A percentile compares a stretch with the other conserved stretches of the same genome.
These are phyloP conservation scores for Corynespora cassiicola DNA, from an alignment of 2,329 filamentous ascomycete genomes.

Conservation along the genomic window DNA sequence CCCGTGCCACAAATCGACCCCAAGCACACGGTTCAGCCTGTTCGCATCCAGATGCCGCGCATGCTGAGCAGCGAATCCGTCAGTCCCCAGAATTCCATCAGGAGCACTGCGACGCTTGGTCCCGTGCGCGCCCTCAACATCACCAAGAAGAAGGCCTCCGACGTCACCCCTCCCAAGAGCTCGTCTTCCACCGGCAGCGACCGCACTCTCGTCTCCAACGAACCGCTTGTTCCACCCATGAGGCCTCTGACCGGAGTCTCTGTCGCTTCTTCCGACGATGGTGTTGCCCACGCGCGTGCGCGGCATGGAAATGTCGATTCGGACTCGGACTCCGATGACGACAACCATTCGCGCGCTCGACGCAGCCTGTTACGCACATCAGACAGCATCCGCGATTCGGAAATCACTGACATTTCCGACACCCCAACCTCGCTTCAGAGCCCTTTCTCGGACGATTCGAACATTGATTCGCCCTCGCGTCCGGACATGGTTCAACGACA, in stretches of 20 bases:
- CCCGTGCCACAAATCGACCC: constrained; percentile 77
- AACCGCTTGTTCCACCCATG: constrained; percentile 27
- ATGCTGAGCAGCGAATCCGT: constrained; percentile 27
- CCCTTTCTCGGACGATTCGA: constrained; percentile 41
- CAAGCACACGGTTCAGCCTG: constrained; percentile 46
- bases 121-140: constrained; percentile 56
- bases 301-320: constrained; percentile 31
- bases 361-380: constrained; percentile 37
- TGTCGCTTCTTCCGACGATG: constrained; percentile 37
- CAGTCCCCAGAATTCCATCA: constrained; percentile 43
- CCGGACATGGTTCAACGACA: constrained; percentile 36
- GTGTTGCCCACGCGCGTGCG: constrained; percentile 39
- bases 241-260: constrained; percentile 41
- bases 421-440: constrained; percentile 42
- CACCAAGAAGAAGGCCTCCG: constrained; percentile 43
- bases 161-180: constrained; percentile 36
- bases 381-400: constrained; percentile 31
- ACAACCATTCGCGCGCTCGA: constrained; percentile 41
- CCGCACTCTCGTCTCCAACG: constrained; percentile 22
- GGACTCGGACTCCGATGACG: constrained; percentile 41
- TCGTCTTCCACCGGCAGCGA: constrained; percentile 26
- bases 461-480: constrained; percentile 24
- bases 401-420: constrained; percentile 43
- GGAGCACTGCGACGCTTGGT: constrained; percentile 47
- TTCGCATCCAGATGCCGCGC: constrained; percentile 51